phyloP scores from a whole-genome alignment of 2,329 filamentous ascomycete genomes.

The Aspergillus calidoustus region DNA sequence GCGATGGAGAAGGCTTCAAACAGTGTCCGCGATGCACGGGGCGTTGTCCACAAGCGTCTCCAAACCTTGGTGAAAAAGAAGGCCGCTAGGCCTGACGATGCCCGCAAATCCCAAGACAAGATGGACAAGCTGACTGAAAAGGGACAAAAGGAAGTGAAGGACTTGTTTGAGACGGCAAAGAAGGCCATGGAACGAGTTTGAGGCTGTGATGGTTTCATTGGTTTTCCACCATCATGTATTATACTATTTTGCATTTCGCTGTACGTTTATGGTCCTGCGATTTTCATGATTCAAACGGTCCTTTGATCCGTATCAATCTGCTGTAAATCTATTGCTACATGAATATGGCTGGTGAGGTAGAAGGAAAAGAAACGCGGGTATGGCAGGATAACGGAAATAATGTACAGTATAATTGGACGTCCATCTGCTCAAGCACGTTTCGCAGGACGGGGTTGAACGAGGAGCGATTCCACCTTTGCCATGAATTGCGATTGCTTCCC shows the following conservation, averaged over 20 bases:
- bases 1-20: slow-evolving; percentile 49
- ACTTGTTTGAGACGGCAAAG: slow-evolving; percentile 48
- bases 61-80: slow-evolving; percentile 51
- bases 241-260: neutral
- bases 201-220: slow-evolving; percentile 6
- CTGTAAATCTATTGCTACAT: neutral
- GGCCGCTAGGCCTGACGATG: slow-evolving; percentile 49
- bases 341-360: neutral
- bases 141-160: slow-evolving; percentile 52
- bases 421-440: slow-evolving; percentile 30
- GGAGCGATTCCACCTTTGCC: slow-evolving; percentile 42
- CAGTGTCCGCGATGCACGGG: slow-evolving; percentile 48
- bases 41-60: slow-evolving; percentile 49
- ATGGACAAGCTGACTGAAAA: slow-evolving; percentile 55
- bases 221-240: neutral
- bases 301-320: neutral
- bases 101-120: slow-evolving; percentile 50
- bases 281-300: neutral
- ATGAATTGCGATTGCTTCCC: slow-evolving; percentile 44
- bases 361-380: slow-evolving; percentile 1
- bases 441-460: slow-evolving; percentile 33
- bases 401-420: slow-evolving; percentile 13
- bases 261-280: neutral
- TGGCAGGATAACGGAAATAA: slow-evolving; percentile 9
- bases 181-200: slow-evolving; percentile 43